phyloP scores from a whole-genome alignment of 2,329 filamentous ascomycete species.

The Aspergillus calidoustus region DNA sequence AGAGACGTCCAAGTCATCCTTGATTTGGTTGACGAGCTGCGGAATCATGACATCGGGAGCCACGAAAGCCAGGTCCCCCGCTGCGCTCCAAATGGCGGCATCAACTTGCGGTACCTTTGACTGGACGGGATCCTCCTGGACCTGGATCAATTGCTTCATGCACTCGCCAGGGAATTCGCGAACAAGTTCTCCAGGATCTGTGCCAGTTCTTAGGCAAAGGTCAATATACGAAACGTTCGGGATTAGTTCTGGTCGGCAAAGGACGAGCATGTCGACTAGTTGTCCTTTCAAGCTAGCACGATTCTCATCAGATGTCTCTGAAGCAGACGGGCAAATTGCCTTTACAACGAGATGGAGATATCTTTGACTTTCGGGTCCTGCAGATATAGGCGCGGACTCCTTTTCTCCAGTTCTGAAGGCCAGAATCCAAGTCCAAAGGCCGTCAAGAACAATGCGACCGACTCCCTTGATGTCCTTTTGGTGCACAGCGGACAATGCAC shows the following conservation, averaged over 20 bases:
- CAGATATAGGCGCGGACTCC: slow-evolving; percentile 70
- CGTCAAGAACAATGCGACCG: slow-evolving; percentile 67
- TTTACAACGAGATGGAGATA: slow-evolving; percentile 62
- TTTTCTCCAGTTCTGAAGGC: slow-evolving; percentile 73
- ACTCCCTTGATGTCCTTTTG: slow-evolving; percentile 61
- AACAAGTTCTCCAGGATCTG: slow-evolving; percentile 82
- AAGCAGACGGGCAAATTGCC: slow-evolving; percentile 43
- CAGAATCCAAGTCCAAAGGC: slow-evolving; percentile 80
- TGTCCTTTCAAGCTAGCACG: slow-evolving; percentile 67
- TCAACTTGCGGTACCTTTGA: slow-evolving; percentile 49
- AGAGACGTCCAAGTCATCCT: slow-evolving; percentile 70
- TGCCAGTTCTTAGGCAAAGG: slow-evolving; percentile 74
- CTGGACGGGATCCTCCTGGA: slow-evolving; percentile 52
- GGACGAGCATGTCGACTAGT: slow-evolving; percentile 75
- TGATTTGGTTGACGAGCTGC: slow-evolving; percentile 74
- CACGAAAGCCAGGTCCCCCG: slow-evolving; percentile 91
- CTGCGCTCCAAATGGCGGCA: slow-evolving; percentile 78
- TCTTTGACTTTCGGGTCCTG: slow-evolving; percentile 67
- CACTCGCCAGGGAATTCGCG: slow-evolving; percentile 66
- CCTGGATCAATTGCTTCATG: slow-evolving; percentile 67
- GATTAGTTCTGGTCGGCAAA: slow-evolving; percentile 78
- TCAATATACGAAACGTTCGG: slow-evolving; percentile 87
- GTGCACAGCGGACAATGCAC: slow-evolving; percentile 69
- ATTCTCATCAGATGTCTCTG: slow-evolving; percentile 33
- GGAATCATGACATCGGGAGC: slow-evolving; percentile 81